Evolutionary conservation across 2,329 filamentous ascomycete species (phyloP).

Genomic region (Penicillium griseofulvum): DNA sequence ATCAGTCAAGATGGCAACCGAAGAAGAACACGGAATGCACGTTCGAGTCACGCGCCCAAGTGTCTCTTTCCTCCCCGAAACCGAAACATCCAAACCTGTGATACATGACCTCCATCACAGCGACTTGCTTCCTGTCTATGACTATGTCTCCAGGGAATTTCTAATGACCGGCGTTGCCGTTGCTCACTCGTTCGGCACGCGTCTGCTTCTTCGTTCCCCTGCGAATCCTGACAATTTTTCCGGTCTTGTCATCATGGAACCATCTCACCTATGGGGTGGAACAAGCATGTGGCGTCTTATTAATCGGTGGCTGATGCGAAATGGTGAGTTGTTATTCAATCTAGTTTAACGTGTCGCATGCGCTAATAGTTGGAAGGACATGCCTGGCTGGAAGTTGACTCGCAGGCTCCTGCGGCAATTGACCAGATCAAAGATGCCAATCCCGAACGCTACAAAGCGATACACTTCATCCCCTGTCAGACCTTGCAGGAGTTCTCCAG

Average conservation of each 20-base stretch:
- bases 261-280: constrained; percentile 1
- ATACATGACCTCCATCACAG: not conserved
- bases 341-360: not conserved
- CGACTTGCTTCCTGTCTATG: not conserved
- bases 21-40: not conserved
- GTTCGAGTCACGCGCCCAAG: not conserved
- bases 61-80: constrained; percentile 1
- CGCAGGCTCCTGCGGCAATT: constrained; percentile 1
- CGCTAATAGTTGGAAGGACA: not conserved
- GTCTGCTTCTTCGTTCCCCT: constrained; percentile 1
- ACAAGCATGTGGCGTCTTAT: not conserved
- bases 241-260: constrained; percentile 1
- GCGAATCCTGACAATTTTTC: not conserved
- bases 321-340: not conserved
- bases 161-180: not conserved
- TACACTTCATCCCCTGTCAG: not conserved
- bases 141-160: not conserved
- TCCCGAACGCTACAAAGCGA: constrained; percentile 1
- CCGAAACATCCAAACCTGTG: not conserved
- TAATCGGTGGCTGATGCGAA: constrained; percentile 3
- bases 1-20: not conserved
- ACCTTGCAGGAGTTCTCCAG: not conserved
- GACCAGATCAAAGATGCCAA: not conserved
- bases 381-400: constrained; percentile 3
- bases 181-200: not conserved